phyloP scores from a whole-genome alignment of 2,329 filamentous ascomycete species.

The Fusarium musae region DNA sequence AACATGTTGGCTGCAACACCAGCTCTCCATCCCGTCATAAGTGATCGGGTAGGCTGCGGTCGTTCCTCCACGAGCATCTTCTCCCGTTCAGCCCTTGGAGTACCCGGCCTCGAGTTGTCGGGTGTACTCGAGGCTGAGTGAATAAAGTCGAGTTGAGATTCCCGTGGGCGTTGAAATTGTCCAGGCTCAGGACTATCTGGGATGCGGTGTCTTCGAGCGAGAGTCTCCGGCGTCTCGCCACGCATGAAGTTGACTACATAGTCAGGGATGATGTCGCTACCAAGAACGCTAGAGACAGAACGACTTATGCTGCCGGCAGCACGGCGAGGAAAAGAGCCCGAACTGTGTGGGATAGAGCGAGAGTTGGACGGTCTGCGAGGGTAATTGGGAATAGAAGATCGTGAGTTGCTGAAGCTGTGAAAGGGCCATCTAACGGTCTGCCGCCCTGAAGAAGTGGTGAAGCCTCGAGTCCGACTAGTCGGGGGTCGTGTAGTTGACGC shows the following conservation, averaged over 20 bases:
- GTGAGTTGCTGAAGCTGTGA: conserved; percentile 44
- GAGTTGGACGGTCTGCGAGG: conserved; percentile 34
- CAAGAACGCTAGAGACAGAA: conserved; percentile 49
- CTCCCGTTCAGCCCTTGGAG: conserved; percentile 41
- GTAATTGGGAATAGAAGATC: conserved; percentile 39
- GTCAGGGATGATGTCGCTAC: conserved; percentile 62
- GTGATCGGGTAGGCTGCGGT: conserved; percentile 42
- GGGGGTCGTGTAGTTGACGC: conserved; percentile 26
- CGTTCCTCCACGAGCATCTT: conserved; percentile 39
- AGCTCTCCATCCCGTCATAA: conserved; percentile 59
- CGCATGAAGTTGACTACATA: conserved; percentile 66
- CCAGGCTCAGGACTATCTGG: conserved; percentile 43
- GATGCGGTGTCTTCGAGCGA: conserved; percentile 56
- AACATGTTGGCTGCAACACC: conserved; percentile 58
- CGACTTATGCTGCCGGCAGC: conserved; percentile 44
- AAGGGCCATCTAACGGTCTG: conserved; percentile 44
- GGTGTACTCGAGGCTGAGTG: conserved; percentile 16
- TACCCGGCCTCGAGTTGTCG: conserved; percentile 33
- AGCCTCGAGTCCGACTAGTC: conserved; percentile 41
- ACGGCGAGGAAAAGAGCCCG: conserved; percentile 39
- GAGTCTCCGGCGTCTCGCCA: conserved; percentile 64
- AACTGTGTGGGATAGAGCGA: conserved; percentile 37
- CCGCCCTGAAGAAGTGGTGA: conserved; percentile 43
- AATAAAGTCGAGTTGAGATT: conserved; percentile 32
- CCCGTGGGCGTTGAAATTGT: conserved; percentile 33